phyloP scores from a whole-genome alignment of 768 basidiomycete species.

The Melanogaster broomeanus region DNA sequence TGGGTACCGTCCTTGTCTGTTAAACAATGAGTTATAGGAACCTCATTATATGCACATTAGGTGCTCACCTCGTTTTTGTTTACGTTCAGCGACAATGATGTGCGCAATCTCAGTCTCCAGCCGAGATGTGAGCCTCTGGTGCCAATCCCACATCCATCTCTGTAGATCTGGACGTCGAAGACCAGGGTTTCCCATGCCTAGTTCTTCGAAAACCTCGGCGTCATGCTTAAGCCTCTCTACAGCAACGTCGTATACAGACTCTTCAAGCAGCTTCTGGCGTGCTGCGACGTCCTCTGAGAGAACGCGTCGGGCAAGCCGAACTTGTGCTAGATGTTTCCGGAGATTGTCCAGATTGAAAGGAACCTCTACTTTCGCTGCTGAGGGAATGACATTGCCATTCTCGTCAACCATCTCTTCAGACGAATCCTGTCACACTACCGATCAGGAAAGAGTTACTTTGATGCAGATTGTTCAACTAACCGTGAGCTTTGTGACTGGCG shows the following conservation, averaged over 20 bases:
- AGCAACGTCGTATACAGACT: constrained; percentile 84
- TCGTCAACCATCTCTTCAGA: constrained; percentile 22
- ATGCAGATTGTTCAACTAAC: constrained; percentile 24
- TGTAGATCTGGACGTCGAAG: constrained; percentile 56
- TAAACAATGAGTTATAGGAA: background rate
- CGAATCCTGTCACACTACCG: constrained; percentile 6
- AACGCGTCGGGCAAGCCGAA: constrained; percentile 62
- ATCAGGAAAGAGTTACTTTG: background rate
- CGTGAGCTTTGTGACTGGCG: constrained; percentile 55
- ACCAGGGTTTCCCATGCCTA: constrained; percentile 52
- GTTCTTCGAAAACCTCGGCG: constrained; percentile 53
- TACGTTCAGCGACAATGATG: constrained; percentile 41
- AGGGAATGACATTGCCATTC: constrained; percentile 18
- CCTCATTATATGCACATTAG: background rate
- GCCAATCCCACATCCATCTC: constrained; percentile 89
- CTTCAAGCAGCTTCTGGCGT: constrained; percentile 82
- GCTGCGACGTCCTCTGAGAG: constrained; percentile 66
- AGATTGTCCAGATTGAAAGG: constrained; percentile 79
- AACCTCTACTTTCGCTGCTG: constrained; percentile 38
- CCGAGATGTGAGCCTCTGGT: constrained; percentile 53
- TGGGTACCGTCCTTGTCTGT: constrained; percentile 20
- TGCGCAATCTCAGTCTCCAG: constrained; percentile 52
- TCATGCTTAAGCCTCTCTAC: constrained; percentile 68
- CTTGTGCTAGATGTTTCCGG: constrained; percentile 64
- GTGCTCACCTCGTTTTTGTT: constrained; percentile 21